Base-by-base conservation (phyloP, 1,284 basidiomycete genomes). In the Wolfiporia cocos region DNA sequence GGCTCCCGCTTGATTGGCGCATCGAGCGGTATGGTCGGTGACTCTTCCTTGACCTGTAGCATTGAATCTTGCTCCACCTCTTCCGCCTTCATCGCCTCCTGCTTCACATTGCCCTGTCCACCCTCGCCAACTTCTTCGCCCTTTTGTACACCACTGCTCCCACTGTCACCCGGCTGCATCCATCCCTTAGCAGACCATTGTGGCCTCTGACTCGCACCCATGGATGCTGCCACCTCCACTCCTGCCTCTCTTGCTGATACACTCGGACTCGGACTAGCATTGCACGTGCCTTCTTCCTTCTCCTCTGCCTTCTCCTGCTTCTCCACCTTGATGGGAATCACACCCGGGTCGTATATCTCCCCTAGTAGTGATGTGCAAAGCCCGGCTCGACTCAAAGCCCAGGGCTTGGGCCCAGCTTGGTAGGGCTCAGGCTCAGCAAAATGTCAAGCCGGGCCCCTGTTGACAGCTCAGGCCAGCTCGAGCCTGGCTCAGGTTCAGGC, bases 271-370 rank as follows among this genome's bases (percentile, higher is more conserved):
- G 19, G 28, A 20, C 20, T 20, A n/a, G 24, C 17, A 17, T 35
- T 41, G 20, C 17, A 44, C 4, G 35, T 33, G 18, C 34, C 42
- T 19, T 20, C 33, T n/a, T 30, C 41, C 14, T 38, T 19, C 21
- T 26, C 31, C 3, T 40, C 40, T n/a, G 35, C 37, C 32, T 58
- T 57, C 44, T 71, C 69, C 52, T 74, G 75, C 56, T 70, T 67
- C 61, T 78, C 84, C 22, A 74, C 47, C 56, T 79, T 81, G 51
- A 86, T 71, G 6, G 71, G 65, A 41, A 86, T 76, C 19, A 74
- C 49, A 1, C 76, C 81, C 4, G 83, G 83, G 53, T 89, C 85
- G 50, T 85, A 88, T 23, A 85, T 70, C 50, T 85, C 77, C 17
- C 77, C 82, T 5, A 88, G 58, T n/a, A n/a, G n/a, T n/a, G n/a